Percentiles rank a stretch among this genome's conserved stretches.
Evolutionary conservation across 768 basidiomycete genomes (phyloP).

Genomic region (Lactarius hengduanensis): DNA sequence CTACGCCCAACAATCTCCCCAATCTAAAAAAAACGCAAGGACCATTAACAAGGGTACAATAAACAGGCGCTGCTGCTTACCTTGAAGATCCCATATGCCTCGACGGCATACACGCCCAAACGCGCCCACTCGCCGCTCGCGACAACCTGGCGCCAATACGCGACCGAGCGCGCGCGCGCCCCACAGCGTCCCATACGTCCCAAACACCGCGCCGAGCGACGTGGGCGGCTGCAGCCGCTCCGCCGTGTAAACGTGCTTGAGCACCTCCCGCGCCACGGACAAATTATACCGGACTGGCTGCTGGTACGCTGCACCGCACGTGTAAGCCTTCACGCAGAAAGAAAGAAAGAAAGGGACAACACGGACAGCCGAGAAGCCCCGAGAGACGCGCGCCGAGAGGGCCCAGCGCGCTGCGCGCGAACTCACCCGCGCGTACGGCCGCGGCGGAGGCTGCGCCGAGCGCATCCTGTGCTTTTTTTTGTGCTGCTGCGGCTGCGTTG

Average conservation of each 20-base stretch:
- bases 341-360: neutral
- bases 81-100: constrained; percentile 91
- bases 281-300: constrained; percentile 79
- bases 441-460: constrained; percentile 57
- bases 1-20: constrained; percentile 87
- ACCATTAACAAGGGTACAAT: neutral
- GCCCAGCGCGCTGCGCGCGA: constrained; percentile 47
- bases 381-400: constrained; percentile 55
- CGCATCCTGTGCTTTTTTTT: constrained; percentile 72
- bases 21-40: constrained; percentile 46
- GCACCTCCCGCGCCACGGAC: constrained; percentile 68
- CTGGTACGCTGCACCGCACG: constrained; percentile 55
- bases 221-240: constrained; percentile 65
- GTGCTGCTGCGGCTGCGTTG: constrained; percentile 43
- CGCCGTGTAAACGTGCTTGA: constrained; percentile 52
- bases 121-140: constrained; percentile 64
- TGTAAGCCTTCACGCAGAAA: neutral
- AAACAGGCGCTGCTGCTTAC: constrained; percentile 39
- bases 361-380: constrained; percentile 55
- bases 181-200: constrained; percentile 66
- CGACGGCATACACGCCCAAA: constrained; percentile 72
- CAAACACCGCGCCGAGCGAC: constrained; percentile 49
- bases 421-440: constrained; percentile 52
- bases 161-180: constrained; percentile 52
- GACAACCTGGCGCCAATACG: constrained; percentile 60